A percentile compares a stretch with the other conserved stretches of the same genome.
Evolutionary conservation across 148 eudicot genomes (phyloP).

Genomic region (Suaeda aralocaspica): DNA sequence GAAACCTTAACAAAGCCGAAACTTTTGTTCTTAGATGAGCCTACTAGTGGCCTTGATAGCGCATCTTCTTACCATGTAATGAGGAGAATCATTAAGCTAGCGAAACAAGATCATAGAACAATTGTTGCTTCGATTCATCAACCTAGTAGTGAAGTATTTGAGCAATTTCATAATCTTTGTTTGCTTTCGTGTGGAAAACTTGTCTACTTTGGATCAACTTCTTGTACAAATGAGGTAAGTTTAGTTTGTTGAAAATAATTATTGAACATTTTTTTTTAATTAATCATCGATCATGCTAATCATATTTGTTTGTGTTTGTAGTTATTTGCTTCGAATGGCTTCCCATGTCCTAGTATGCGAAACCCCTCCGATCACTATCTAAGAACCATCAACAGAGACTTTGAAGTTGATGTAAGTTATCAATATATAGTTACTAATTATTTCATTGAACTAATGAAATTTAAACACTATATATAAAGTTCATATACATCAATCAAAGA

Average conservation of each 20-base stretch:
- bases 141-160: too few species aligned
- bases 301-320: conserved; percentile 17
- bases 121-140: conserved; percentile 63
- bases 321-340: conserved; percentile 53
- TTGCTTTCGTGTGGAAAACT: conserved; percentile 50
- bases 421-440: too few species aligned
- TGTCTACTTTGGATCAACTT: conserved; percentile 51
- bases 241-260: too few species aligned
- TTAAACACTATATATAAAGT: too few species aligned
- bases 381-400: conserved; percentile 53
- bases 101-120: conserved; percentile 36
- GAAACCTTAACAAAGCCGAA: conserved; percentile 61
- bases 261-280: too few species aligned
- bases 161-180: conserved; percentile 57
- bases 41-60: conserved; percentile 82
- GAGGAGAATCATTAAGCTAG: conserved; percentile 39
- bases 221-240: conserved; percentile 44
- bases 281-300: too few species aligned
- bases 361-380: conserved; percentile 74
- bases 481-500: too few species aligned
- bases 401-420: too few species aligned
- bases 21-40: conserved; percentile 75
- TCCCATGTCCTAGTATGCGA: conserved; percentile 55
- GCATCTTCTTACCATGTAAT: conserved; percentile 80
- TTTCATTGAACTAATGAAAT: too few species aligned